These are phyloP conservation scores for Fusarium solani-melongenae DNA, from an alignment of 2,329 filamentous ascomycete species.

Conservation along the genomic window DNA sequence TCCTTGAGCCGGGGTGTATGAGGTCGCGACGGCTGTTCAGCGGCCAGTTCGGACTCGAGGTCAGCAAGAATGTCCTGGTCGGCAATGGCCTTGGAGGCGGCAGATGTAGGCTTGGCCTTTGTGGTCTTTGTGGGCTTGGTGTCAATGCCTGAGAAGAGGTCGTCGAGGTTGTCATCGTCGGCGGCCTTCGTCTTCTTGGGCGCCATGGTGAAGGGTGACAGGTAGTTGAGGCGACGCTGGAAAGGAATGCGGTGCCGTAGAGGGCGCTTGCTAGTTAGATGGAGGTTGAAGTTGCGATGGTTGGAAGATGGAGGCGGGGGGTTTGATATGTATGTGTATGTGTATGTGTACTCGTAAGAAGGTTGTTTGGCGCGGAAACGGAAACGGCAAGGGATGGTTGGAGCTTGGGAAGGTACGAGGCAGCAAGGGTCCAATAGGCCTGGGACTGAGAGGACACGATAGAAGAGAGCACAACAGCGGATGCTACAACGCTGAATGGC, in stretches of 20 bases:
- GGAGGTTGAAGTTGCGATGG: conserved; percentile 14
- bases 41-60: conserved; percentile 78
- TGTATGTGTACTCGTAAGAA: conserved; percentile 28
- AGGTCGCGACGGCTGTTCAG: conserved; percentile 78
- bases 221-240: background rate
- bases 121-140: conserved; percentile 60
- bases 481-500: background rate
- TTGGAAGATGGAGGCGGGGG: conserved; percentile 21
- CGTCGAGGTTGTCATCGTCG: conserved; percentile 72
- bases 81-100: conserved; percentile 59
- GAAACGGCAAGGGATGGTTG: conserved; percentile 22
- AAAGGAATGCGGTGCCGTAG: background rate
- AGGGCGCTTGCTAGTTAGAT: background rate
- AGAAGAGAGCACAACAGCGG: background rate
- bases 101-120: conserved; percentile 61
- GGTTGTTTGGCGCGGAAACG: conserved; percentile 34
- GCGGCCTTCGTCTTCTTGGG: conserved; percentile 69
- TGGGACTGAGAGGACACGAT: background rate
- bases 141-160: conserved; percentile 73
- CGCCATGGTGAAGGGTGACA: conserved; percentile 59
- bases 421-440: conserved; percentile 34
- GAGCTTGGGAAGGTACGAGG: conserved; percentile 32
- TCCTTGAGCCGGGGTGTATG: conserved; percentile 82
- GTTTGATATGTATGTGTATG: conserved; percentile 8
- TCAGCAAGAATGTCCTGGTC: conserved; percentile 87